A percentile compares a stretch with the other conserved stretches of the same genome.
phyloP scores from a whole-genome alignment of 192 early-diverging fungal species.

The Linnemannia exigua region DNA sequence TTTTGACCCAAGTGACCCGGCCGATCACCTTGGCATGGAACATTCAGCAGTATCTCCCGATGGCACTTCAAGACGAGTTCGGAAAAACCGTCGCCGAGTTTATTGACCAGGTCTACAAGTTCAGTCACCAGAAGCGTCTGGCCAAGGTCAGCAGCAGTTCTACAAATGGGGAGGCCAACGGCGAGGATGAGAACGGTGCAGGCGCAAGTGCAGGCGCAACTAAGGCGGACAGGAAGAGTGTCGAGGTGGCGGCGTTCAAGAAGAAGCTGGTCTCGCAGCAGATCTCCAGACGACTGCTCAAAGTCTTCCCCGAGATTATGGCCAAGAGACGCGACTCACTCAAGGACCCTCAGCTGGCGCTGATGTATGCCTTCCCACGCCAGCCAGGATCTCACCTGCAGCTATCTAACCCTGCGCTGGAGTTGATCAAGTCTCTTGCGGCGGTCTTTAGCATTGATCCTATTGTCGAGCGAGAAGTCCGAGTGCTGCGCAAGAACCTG shows the following conservation, averaged over 20 bases:
- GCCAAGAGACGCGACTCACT: conserved; percentile 41
- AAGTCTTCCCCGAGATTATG: conserved; percentile 72
- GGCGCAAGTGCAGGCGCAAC: conserved; percentile 12
- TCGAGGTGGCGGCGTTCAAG: conserved; percentile 57
- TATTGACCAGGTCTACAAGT: conserved; percentile 72
- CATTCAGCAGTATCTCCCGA: conserved; percentile 89
- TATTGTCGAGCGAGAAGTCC: conserved; percentile 81
- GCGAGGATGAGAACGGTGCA: conserved; percentile 11
- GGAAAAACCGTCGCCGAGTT: conserved; percentile 78
- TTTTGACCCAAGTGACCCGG: conserved; percentile 25
- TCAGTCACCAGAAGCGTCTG: conserved; percentile 58
- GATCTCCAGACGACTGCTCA: conserved; percentile 76
- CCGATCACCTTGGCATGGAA: conserved; percentile 88
- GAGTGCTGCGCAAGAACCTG: conserved; percentile 85
- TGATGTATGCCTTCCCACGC: conserved; percentile 70
- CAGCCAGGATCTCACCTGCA: conserved; percentile 81
- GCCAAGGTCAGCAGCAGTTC: conserved; percentile 1
- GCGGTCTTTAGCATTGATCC: conserved; percentile 85
- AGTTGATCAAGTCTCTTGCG: conserved; percentile 84
- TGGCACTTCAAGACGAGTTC: conserved; percentile 79
- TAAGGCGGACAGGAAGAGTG: conserved; percentile 48
- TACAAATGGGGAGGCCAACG: conserved; percentile 15
- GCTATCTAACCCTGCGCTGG: conserved; percentile 81
- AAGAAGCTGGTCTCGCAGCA: conserved; percentile 67
- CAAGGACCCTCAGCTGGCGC: conserved; percentile 60